Percentiles rank a stretch among this genome's conserved stretches.
Conservation (phyloP, 2,329 filamentous ascomycete genomes). For the Rhinocladiella similis region DNA sequence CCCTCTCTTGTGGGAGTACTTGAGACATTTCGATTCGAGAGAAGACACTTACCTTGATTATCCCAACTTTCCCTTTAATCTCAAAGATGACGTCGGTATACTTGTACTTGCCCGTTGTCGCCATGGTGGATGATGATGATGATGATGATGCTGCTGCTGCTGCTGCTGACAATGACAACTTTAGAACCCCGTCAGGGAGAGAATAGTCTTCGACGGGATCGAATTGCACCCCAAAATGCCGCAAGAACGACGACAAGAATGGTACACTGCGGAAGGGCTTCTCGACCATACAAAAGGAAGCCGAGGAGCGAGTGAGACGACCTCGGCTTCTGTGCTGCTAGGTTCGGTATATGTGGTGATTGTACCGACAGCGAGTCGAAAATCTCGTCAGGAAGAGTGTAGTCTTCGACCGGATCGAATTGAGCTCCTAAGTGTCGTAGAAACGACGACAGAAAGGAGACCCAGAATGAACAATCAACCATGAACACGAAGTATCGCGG, state of each 20-base stretch:
- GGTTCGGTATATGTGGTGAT: too few relatives aligned
- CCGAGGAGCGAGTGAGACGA: too few relatives aligned
- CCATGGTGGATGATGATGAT: slow-evolving; percentile 4
- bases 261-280: too few relatives aligned
- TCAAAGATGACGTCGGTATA: slow-evolving; percentile 48
- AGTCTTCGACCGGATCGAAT: background rate
- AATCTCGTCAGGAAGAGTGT: background rate
- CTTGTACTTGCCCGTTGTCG: slow-evolving; percentile 22
- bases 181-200: background rate
- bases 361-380: background rate
- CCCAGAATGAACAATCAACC: background rate
- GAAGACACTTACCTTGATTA: slow-evolving; percentile 42
- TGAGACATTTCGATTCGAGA: too few relatives aligned
- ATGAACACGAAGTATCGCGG: background rate
- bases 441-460: background rate
- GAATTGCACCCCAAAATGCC: background rate
- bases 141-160: background rate
- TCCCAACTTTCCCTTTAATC: slow-evolving; percentile 45
- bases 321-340: too few relatives aligned
- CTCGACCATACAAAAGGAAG: background rate
- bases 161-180: background rate
- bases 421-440: background rate
- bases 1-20: background rate
- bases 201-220: background rate
- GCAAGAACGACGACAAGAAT: background rate